These are phyloP conservation scores for Colletotrichum destructivum DNA, from an alignment of 2,329 filamentous ascomycete genomes.

Conservation along the genomic window DNA sequence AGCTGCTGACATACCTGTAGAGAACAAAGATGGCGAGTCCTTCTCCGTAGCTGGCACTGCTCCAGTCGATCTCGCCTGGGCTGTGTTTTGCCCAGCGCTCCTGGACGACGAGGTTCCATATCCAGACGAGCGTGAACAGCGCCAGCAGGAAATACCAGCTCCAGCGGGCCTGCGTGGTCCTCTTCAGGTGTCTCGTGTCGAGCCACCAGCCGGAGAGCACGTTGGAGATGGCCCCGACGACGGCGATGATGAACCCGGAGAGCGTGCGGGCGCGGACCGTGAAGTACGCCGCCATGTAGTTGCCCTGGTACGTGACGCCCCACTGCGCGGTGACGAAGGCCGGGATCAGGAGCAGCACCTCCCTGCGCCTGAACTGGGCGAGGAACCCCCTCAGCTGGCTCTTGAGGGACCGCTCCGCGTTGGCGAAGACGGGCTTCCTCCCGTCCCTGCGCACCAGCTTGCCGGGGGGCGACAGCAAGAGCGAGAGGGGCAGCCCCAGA, in stretches of 20 bases:
- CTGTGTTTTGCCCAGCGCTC: conserved; percentile 35
- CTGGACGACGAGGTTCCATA: conserved; percentile 37
- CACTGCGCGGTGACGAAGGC: conserved; percentile 43
- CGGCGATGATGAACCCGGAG: conserved; percentile 54
- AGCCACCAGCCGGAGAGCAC: conserved; percentile 39
- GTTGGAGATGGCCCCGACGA: conserved; percentile 51
- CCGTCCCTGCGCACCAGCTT: conserved; percentile 60
- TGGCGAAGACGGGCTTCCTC: conserved; percentile 40
- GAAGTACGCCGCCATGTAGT: conserved; percentile 43
- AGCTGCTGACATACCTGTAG: conserved; percentile 61
- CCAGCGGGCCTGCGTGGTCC: conserved; percentile 34
- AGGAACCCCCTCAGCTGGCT: conserved; percentile 29
- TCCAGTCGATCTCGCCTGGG: conserved; percentile 62
- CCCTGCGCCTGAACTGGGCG: conserved; percentile 21
- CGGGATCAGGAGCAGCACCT: conserved; percentile 41
- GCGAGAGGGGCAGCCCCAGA: conserved; percentile 59
- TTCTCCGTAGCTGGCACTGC: conserved; percentile 57
- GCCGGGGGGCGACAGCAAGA: conserved; percentile 60
- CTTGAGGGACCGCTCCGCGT: conserved; percentile 51
- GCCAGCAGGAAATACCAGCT: conserved; percentile 37
- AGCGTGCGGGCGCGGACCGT: conserved; percentile 40
- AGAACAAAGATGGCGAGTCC: conserved; percentile 64
- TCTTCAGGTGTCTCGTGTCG: conserved; percentile 32
- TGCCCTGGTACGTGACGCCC: conserved; percentile 43
- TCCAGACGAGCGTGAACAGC: conserved; percentile 35